phyloP scores from a whole-genome alignment of 768 basidiomycete species.

The Podaxis rugospora region DNA sequence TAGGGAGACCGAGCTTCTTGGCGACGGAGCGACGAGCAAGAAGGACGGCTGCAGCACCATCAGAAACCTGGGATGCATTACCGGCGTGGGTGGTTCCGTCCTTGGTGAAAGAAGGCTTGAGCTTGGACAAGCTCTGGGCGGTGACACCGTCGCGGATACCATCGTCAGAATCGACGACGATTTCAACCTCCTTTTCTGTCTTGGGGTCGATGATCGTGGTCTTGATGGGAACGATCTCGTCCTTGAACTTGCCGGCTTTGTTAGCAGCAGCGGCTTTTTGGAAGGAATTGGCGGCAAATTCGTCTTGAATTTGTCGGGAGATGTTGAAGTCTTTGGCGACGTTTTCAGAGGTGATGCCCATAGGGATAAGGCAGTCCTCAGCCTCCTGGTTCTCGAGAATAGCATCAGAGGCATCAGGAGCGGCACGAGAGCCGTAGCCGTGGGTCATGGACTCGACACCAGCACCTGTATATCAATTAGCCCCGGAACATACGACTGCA shows the following conservation, averaged over 20 bases:
- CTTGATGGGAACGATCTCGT: conserved; percentile 80
- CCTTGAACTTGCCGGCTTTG: conserved; percentile 76
- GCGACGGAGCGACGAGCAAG: conserved; percentile 78
- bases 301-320: conserved; percentile 74
- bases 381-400: conserved; percentile 65
- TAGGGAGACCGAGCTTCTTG: conserved; percentile 77
- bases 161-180: conserved; percentile 78
- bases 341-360: conserved; percentile 96
- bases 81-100: conserved; percentile 75
- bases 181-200: conserved; percentile 60
- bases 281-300: conserved; percentile 81
- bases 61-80: conserved; percentile 87
- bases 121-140: conserved; percentile 66
- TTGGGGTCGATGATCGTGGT: conserved; percentile 69
- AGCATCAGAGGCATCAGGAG: conserved; percentile 58
- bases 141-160: conserved; percentile 87
- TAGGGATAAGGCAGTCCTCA: conserved; percentile 79
- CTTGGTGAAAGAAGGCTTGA: conserved; percentile 83
- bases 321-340: conserved; percentile 77
- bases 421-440: conserved; percentile 58
- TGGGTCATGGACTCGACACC: conserved; percentile 91
- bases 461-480: conserved; percentile 43
- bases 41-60: conserved; percentile 89
- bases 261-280: conserved; percentile 79
- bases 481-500: conserved; percentile 3